Base-by-base conservation (phyloP, 1,284 basidiomycete species). In the Schizophyllum amplum region DNA sequence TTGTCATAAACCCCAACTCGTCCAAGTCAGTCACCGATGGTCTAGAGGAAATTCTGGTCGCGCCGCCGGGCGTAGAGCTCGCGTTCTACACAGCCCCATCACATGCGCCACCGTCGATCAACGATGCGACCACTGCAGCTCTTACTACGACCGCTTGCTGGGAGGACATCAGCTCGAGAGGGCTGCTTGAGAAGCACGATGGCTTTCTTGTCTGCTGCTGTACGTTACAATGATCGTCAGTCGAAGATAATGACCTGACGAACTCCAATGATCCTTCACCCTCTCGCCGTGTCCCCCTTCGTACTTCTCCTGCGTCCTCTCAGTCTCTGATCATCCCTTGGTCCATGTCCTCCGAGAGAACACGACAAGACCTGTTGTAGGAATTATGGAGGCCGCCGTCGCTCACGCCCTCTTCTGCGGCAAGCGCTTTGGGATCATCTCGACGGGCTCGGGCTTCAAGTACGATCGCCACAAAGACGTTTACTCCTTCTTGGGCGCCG, bases 191-290 rank as follows among this genome's bases (percentile, higher is more conserved):
- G 20, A 47, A 63, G 49, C 61, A 67, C 54, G 71, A 72, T 58
- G 72, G 70, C 0, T 72, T 72, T 55, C 60, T 74, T n/a, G 67
- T 73, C 22, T 71, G 71, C 61, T 74, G 71, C 59, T 74, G 71
- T 72, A 56, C 59, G 69, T 65, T 4, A 11, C 11, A 22, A 24
- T 33, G 23, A 24, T 51, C 46, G 17, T 51, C 26, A 47, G 13
- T 20, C 20, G 23, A 47, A n/a, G n/a, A 15, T 26, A 27, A 54
- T 48, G 20, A 53, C 22, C 21, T 48, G 22, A 53, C 52, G 20
- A 9, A 3, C 33, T 17, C 33, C 33, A 17, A 42, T 42, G 13
- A 17, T 17, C 33, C 17, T 42, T 42, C 33, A 42, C n/a, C n/a
- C 11, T 42, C 33, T 13, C 33, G 33, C 33, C 33, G 17, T 42